Evolutionary conservation across 2,329 filamentous ascomycete species (phyloP), one percentile per base, ranked within the genome.

Genomic region (Fusarium tupiense): DNA sequence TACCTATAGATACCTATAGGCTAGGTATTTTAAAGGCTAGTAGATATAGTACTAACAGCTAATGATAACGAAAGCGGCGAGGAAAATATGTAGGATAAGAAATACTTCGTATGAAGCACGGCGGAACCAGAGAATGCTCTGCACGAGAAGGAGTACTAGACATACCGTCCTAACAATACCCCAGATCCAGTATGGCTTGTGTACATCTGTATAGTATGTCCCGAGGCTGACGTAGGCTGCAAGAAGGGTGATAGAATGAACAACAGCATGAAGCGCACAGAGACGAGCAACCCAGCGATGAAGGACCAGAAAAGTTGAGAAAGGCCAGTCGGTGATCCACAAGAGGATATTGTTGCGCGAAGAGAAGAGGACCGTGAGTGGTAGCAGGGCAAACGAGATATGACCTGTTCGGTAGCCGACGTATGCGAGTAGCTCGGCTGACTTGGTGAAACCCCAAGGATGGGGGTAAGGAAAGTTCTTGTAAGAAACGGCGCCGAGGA

Each of bases 171-270:
- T 12, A 20, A 35, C 12, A 7, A 52, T 24, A 1, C 49, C 49
- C 31, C 29, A 52, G 12, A 52, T 35, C 22, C 29, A 52, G 4
- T 52, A 52, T 8, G 31, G 49, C 22, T 35, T 35, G 0, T 52
- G 31, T 1, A 24, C 31, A 6, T 52, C 49, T 3, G 29, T 52
- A 2, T 20, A 52, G 11, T 52, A 35, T 0, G 22, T 52, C 0
- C 22, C 49, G 6, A 52, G 49, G 1, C 49, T 52, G 3, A 52
- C 8, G 17, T 52, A 33, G 3, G 29, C 31, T 2, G 49, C 22
- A 0, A 52, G 22, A 3, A 52, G 29, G 6, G 49, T 52, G 29
- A 52, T 24, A 1, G 22, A 52, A 16, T 33, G 49, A 24, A 35
- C 11, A 2, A 52, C 4, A 0, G 49, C 29, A 33, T 35, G 29